A percentile compares a stretch with the other conserved stretches of the same genome.
These are phyloP conservation scores for Cocos nucifera DNA, from an alignment of 176 grass and related monocot genomes.

Conservation along the genomic window DNA sequence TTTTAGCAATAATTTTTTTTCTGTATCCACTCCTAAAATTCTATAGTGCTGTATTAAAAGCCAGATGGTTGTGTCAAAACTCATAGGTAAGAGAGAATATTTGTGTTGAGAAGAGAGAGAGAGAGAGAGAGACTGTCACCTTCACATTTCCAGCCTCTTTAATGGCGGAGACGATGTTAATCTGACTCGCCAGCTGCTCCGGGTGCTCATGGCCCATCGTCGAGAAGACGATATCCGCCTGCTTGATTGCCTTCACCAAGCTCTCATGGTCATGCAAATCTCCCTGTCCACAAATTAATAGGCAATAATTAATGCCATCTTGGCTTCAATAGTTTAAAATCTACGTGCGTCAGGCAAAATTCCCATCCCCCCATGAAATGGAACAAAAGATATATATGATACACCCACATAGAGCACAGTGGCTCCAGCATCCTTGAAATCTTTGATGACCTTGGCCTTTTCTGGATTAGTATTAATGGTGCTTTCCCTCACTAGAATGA, in stretches of 20 bases:
- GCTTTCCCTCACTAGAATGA: constrained; percentile 36
- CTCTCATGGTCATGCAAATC: constrained; percentile 60
- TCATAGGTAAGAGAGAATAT: too few species aligned
- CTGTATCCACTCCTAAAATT: too few species aligned
- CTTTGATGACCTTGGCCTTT: constrained; percentile 37
- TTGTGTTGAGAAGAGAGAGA: too few species aligned
- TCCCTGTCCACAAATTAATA: constrained; percentile 31
- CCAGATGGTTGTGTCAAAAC: too few species aligned
- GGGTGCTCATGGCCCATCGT: constrained; percentile 28
- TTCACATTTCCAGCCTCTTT: constrained; percentile 58
- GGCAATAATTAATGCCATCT: too few species aligned
- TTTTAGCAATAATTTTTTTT: too few species aligned
- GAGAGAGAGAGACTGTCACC: constrained; percentile 8
- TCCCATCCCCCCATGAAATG: too few species aligned
- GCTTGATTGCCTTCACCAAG: constrained; percentile 36
- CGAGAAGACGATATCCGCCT: constrained; percentile 54
- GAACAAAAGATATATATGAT: too few species aligned
- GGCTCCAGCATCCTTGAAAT: constrained; percentile 39
- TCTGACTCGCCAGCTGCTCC: constrained; percentile 39
- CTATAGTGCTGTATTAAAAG: too few species aligned
- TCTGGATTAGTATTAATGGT: constrained; percentile 13
- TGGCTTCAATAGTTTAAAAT: too few species aligned
- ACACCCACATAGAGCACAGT: constrained; percentile 18
- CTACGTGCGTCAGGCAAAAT: too few species aligned
- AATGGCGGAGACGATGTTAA: constrained; percentile 48